These are phyloP conservation scores for Ogataea polymorpha DNA, from an alignment of 805 yeast species.

Conservation along the genomic window DNA sequence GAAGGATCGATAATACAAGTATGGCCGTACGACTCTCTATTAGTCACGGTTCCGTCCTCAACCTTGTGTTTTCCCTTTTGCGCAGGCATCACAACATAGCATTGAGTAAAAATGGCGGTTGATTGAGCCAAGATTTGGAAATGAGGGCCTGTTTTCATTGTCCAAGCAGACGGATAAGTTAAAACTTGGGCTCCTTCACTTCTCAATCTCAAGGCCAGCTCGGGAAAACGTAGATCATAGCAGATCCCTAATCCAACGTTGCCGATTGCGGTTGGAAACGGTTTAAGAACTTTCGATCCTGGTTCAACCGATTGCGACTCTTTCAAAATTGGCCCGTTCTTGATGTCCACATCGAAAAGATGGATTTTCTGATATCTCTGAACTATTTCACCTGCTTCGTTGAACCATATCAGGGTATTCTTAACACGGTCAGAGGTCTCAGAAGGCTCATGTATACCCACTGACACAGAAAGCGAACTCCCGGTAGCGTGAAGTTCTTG, in stretches of 20 bases:
- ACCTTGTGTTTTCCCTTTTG: constrained; percentile 77
- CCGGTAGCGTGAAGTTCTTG: constrained; percentile 37
- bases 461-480: constrained; percentile 59
- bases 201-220: constrained; percentile 63
- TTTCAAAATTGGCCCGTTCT: constrained; percentile 74
- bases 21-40: constrained; percentile 81
- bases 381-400: constrained; percentile 58
- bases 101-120: constrained; percentile 85
- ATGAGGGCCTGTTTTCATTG: constrained; percentile 89
- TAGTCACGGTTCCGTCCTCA: constrained; percentile 36
- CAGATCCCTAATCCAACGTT: constrained; percentile 73
- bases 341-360: constrained; percentile 81
- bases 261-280: constrained; percentile 59
- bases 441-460: constrained; percentile 87
- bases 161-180: constrained; percentile 90
- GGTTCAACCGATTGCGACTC: constrained; percentile 83
- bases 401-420: constrained; percentile 73
- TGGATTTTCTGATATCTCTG: constrained; percentile 83
- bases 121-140: constrained; percentile 81
- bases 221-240: constrained; percentile 87
- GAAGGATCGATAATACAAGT: constrained; percentile 87
- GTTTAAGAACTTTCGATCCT: constrained; percentile 52
- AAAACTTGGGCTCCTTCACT: constrained; percentile 70
- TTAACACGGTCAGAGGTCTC: constrained; percentile 45
- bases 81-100: constrained; percentile 85